Percentiles rank a stretch among this genome's conserved stretches.
phyloP scores from a whole-genome alignment of 768 basidiomycete genomes.

The Lenzites betulinus region DNA sequence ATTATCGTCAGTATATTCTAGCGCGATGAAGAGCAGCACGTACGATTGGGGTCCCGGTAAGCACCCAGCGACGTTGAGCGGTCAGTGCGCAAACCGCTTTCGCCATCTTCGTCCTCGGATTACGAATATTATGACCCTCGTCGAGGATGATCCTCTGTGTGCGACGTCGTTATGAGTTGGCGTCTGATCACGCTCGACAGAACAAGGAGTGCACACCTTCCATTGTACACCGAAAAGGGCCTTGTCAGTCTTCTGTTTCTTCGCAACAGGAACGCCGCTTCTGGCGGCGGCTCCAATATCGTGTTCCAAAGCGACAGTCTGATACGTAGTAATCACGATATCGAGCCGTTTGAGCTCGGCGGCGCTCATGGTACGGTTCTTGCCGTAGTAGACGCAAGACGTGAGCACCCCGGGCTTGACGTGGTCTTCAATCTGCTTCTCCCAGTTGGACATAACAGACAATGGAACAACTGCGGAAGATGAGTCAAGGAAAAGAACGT shows the following conservation, averaged over 20 bases:
- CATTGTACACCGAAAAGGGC: slow-evolving; percentile 72
- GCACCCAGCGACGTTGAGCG: slow-evolving; percentile 77
- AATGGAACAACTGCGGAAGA: slow-evolving; percentile 66
- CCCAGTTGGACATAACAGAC: slow-evolving; percentile 87
- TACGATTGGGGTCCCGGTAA: slow-evolving; percentile 90
- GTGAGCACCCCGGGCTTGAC: slow-evolving; percentile 54
- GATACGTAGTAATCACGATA: slow-evolving; percentile 84
- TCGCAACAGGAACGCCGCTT: slow-evolving; percentile 42
- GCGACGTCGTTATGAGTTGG: no score
- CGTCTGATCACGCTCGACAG: no score
- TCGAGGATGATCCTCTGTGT: slow-evolving; percentile 76
- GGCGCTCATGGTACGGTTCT: slow-evolving; percentile 58
- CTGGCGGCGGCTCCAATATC: slow-evolving; percentile 8
- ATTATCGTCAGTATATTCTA: neutral
- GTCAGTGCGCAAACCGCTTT: slow-evolving; percentile 61
- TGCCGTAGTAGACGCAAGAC: slow-evolving; percentile 70
- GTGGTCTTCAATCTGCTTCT: slow-evolving; percentile 80
- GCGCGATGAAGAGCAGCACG: no score
- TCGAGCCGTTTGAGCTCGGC: slow-evolving; percentile 68
- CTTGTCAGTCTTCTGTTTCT: slow-evolving; percentile 61
- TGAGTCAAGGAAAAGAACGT: neutral
- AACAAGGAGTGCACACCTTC: slow-evolving; percentile 55
- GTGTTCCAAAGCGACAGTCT: slow-evolving; percentile 64
- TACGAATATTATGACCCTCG: slow-evolving; percentile 88
- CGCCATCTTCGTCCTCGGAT: slow-evolving; percentile 85